phyloP scores from a whole-genome alignment of 2,329 filamentous ascomycete genomes.

The Pyrenochaeta sp. region DNA sequence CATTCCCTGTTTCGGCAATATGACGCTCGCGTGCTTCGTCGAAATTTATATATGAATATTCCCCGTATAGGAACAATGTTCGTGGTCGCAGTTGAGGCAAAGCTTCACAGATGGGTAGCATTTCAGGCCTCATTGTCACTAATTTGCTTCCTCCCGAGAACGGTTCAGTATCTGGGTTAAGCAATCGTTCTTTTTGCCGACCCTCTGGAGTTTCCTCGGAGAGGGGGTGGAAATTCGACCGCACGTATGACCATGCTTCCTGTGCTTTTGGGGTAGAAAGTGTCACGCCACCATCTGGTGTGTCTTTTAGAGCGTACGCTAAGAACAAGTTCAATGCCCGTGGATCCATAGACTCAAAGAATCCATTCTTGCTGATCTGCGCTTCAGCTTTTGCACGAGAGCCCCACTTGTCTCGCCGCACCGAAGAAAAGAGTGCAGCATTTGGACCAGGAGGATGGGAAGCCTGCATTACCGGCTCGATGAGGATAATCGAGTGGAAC shows the following conservation, averaged over 20 bases:
- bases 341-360: slow-evolving; percentile 24
- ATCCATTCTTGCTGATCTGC: slow-evolving; percentile 15
- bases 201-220: slow-evolving; percentile 15
- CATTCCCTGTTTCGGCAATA: slow-evolving; percentile 9
- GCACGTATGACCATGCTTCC: slow-evolving; percentile 29
- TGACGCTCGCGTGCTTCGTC: slow-evolving; percentile 14
- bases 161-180: slow-evolving; percentile 15
- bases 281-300: slow-evolving; percentile 7
- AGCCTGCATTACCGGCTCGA: slow-evolving; percentile 24
- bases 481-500: slow-evolving; percentile 24
- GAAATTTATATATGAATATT: slow-evolving; percentile 21
- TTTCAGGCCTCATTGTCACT: slow-evolving; percentile 9
- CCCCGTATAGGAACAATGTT: slow-evolving; percentile 18
- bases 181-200: slow-evolving; percentile 14
- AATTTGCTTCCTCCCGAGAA: slow-evolving; percentile 7
- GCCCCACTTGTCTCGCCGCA: slow-evolving; percentile 21
- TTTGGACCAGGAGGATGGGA: slow-evolving; percentile 26
- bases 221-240: slow-evolving; percentile 16
- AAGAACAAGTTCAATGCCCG: slow-evolving; percentile 15
- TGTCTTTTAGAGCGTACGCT: slow-evolving; percentile 13
- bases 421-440: slow-evolving; percentile 18
- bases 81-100: slow-evolving; percentile 16
- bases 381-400: slow-evolving; percentile 19
- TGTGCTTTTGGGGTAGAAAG: slow-evolving; percentile 28
- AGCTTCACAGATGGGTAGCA: slow-evolving; percentile 1